Evolutionary conservation across 1,139 yeast species (phyloP), one percentile per base, ranked within the genome.

Genomic region (Eremothecium cymbalariae): DNA sequence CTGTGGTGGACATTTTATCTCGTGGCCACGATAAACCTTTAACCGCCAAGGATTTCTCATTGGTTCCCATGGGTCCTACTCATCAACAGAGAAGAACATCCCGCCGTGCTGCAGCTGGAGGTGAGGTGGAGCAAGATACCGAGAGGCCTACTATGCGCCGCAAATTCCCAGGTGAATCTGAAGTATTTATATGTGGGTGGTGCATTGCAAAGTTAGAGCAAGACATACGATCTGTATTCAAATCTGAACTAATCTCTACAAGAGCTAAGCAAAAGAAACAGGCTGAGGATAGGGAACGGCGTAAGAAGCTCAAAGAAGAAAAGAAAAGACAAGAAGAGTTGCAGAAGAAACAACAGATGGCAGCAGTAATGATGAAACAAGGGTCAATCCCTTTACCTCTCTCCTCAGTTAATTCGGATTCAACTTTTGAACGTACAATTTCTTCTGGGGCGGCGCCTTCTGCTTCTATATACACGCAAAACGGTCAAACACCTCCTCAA

Each of bases 101-200:
- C 5, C 49, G 57, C 24, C 39, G 45, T 16, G 47, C 38, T 26
- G 36, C 32, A 3, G 41, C 39, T 12, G 37, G 31, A 9, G 32
- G 30, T 16, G 40, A 38, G 11, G 31, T 35, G 3, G 32, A 37
- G 9, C 37, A 38, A 17, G 19, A 29, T 7, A 25, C 31, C 4
- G 30, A 33, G n/a, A 44, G 58, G 30, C 59, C 59, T 7, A 43
- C 48, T 6, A 53, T 49, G 25, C 44, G 41, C 29, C 42, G 54
- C 18, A 39, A 40, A 16, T 38, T 45, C 5, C 22, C 46, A 24
- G 49, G 47, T 9, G 49, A 46, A 8, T 32, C 46, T 14, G 39
- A 45, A 13, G 39, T 44, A 4, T 55, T 53, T 32, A 28, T 55
- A 11, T 54, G 59, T 34, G 33, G 43, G 3, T 41, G 46, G 41